A percentile compares a stretch with the other conserved stretches of the same genome.
Conservation (phyloP, 202 grass and related monocot genomes). For the Setaria viridis region DNA sequence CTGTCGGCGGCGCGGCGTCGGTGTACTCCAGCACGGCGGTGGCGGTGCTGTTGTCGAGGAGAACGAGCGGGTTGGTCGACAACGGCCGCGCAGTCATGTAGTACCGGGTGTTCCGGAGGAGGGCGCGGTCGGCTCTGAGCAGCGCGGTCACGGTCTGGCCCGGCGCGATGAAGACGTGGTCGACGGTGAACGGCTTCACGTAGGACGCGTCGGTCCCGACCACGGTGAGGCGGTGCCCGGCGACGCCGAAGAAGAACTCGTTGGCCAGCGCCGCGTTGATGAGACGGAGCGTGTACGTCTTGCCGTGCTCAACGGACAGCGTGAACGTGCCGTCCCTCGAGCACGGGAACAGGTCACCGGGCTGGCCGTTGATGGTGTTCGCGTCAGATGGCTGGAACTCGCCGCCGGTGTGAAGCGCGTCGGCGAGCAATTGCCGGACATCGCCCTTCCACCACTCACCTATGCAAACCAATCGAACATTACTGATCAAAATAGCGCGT, state of each 20-base stretch:
- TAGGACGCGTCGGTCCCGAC: conserved; percentile 63
- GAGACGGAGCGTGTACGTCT: conserved; percentile 59
- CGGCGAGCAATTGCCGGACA: conserved; percentile 6
- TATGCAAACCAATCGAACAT: too few species aligned
- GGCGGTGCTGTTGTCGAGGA: conserved; percentile 31
- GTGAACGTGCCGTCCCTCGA: conserved; percentile 52
- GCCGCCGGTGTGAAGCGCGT: neutral
- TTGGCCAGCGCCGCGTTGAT: conserved; percentile 60
- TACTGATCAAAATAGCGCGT: too few species aligned
- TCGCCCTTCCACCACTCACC: conserved; percentile 23
- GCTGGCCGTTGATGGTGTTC: conserved; percentile 77
- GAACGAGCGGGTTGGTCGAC: neutral
- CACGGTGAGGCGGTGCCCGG: conserved; percentile 61
- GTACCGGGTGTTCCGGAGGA: conserved; percentile 23
- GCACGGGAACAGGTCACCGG: conserved; percentile 57
- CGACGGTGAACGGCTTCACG: conserved; percentile 58
- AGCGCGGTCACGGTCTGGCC: conserved; percentile 62
- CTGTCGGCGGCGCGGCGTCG: neutral
- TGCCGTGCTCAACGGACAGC: conserved; percentile 48
- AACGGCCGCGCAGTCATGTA: conserved; percentile 54
- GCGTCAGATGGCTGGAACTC: conserved; percentile 44
- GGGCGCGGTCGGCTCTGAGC: conserved; percentile 43
- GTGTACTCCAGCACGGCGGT: conserved; percentile 58
- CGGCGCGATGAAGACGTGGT: conserved; percentile 58
- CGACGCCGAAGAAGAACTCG: conserved; percentile 58